Evolutionary conservation across 208 protist species (phyloP).

Genomic region (Trichomonas tenax): DNA sequence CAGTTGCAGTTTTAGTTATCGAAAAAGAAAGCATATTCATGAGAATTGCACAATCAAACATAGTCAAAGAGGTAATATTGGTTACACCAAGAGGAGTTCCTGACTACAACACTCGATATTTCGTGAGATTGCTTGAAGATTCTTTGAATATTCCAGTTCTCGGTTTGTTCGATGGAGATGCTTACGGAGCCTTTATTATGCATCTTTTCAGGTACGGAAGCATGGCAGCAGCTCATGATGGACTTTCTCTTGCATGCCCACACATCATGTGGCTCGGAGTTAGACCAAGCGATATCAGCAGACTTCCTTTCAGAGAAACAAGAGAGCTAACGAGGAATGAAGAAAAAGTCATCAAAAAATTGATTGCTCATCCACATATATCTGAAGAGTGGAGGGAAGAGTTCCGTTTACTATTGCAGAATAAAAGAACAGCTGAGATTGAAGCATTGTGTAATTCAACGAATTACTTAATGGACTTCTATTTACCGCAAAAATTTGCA

Average conservation of each 20-base stretch:
- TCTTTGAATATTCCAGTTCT: slow-evolving; percentile 45
- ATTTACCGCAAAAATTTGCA: slow-evolving; percentile 43
- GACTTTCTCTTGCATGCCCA: slow-evolving; percentile 34
- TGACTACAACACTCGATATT: slow-evolving; percentile 44
- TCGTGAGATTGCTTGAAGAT: slow-evolving; percentile 35
- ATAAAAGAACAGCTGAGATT: slow-evolving; percentile 46
- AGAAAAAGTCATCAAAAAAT: slow-evolving; percentile 28
- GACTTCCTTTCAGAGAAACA: background rate
- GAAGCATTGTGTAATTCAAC: slow-evolving; percentile 44
- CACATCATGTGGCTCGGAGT: slow-evolving; percentile 51
- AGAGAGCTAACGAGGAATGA: slow-evolving; percentile 30
- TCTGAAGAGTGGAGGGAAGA: slow-evolving; percentile 18
- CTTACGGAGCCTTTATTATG: slow-evolving; percentile 49
- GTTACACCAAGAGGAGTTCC: slow-evolving; percentile 47
- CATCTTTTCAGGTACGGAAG: slow-evolving; percentile 45
- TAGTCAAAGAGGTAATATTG: slow-evolving; percentile 47
- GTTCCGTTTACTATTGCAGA: slow-evolving; percentile 39
- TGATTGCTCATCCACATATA: background rate
- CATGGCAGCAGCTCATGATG: slow-evolving; percentile 49
- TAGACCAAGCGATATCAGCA: slow-evolving; percentile 40
- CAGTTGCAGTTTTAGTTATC: slow-evolving; percentile 19
- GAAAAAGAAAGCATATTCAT: slow-evolving; percentile 52
- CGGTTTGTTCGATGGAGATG: slow-evolving; percentile 46
- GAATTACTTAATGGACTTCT: slow-evolving; percentile 40
- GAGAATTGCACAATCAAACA: slow-evolving; percentile 45